Evolutionary conservation across 2,329 filamentous ascomycete genomes (phyloP).

Genomic region (Neocucurbitaria cava): DNA sequence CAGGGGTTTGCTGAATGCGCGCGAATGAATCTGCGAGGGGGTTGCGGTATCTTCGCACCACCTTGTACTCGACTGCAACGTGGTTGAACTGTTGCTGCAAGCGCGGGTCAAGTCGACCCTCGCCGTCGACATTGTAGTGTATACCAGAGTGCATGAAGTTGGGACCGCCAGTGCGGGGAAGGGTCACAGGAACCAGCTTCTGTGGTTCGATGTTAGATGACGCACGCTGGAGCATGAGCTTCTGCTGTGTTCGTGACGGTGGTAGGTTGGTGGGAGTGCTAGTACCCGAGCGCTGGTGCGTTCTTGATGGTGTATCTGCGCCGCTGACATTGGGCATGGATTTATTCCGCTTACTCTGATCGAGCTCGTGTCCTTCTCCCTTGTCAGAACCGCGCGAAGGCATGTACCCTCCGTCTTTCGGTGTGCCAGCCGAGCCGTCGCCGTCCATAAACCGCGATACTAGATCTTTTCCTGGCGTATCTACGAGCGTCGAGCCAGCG

Average conservation of each 20-base stretch:
- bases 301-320: conserved; percentile 34
- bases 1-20: conserved; percentile 62
- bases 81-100: conserved; percentile 71
- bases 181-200: conserved; percentile 52
- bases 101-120: conserved; percentile 63
- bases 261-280: conserved; percentile 50
- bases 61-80: conserved; percentile 76
- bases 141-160: conserved; percentile 44
- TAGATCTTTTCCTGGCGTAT: conserved; percentile 50
- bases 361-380: conserved; percentile 27
- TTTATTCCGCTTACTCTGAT: conserved; percentile 46
- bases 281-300: conserved; percentile 44
- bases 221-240: conserved; percentile 75
- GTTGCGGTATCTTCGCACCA: conserved; percentile 75
- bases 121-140: conserved; percentile 43
- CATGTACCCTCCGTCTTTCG: conserved; percentile 48
- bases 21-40: conserved; percentile 69
- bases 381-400: conserved; percentile 34
- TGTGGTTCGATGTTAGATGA: conserved; percentile 74
- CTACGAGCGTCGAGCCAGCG: conserved; percentile 48
- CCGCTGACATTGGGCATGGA: conserved; percentile 48
- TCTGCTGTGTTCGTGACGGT: conserved; percentile 74
- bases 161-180: conserved; percentile 46
- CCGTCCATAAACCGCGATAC: conserved; percentile 56
- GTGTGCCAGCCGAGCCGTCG: conserved; percentile 51